phyloP scores from a whole-genome alignment of 1,284 basidiomycete species.

The Rhizopogon hawkerae region DNA sequence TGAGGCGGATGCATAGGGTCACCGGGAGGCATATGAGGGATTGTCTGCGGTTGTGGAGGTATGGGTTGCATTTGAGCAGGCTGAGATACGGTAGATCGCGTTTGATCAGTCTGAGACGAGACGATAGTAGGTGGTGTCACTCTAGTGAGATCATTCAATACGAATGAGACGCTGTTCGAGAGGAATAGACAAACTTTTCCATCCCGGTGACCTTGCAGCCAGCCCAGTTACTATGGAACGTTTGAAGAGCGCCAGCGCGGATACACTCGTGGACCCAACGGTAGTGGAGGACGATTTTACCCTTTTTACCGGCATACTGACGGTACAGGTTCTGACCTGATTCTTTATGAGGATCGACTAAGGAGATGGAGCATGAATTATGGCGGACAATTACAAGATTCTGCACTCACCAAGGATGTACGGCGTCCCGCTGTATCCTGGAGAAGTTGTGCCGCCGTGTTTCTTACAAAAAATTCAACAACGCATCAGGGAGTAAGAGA shows the following conservation, averaged over 20 bases:
- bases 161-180: neutral
- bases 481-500: neutral
- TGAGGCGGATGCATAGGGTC: slow-evolving; percentile 26
- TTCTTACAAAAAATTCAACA: slow-evolving; percentile 36
- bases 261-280: slow-evolving; percentile 71
- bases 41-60: slow-evolving; percentile 24
- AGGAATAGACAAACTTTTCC: slow-evolving; percentile 45
- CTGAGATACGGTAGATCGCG: slow-evolving; percentile 12
- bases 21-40: slow-evolving; percentile 22
- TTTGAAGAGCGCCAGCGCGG: slow-evolving; percentile 55
- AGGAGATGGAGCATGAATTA: slow-evolving; percentile 8
- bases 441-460: slow-evolving; percentile 63
- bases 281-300: slow-evolving; percentile 61
- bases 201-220: slow-evolving; percentile 70
- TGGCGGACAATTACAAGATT: slow-evolving; percentile 2
- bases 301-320: slow-evolving; percentile 68
- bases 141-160: slow-evolving; percentile 13
- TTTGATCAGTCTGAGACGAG: slow-evolving; percentile 26
- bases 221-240: slow-evolving; percentile 65
- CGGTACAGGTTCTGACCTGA: slow-evolving; percentile 74
- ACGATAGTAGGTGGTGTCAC: slow-evolving; percentile 28
- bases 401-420: slow-evolving; percentile 64
- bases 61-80: slow-evolving; percentile 24
- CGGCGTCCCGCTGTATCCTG: slow-evolving; percentile 63
- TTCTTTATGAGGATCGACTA: slow-evolving; percentile 54